Conservation (phyloP, 495 filamentous ascomycete species). For the Penicillium cataractarum region DNA sequence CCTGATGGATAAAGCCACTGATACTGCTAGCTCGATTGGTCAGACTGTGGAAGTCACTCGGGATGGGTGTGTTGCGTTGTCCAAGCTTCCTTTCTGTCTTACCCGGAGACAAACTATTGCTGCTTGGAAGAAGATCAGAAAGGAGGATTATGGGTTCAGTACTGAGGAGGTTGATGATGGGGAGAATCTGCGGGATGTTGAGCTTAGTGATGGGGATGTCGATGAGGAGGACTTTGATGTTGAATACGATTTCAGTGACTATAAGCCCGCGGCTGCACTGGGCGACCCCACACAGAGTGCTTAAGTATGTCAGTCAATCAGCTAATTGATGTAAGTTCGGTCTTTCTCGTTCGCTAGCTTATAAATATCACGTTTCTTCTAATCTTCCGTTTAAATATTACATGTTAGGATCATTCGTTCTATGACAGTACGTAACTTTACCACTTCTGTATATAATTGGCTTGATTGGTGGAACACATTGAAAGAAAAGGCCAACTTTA, state of each 20-base stretch:
- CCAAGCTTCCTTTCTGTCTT: slow-evolving; percentile 29
- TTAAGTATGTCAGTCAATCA: not conserved
- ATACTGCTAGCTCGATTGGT: slow-evolving; percentile 31
- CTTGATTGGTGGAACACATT: no score
- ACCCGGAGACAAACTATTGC: slow-evolving; percentile 30
- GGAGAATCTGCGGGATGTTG: slow-evolving; percentile 29
- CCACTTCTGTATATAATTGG: no score
- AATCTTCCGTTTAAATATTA: not conserved
- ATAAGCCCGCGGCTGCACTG: slow-evolving; percentile 18
- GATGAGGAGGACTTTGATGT: slow-evolving; percentile 31
- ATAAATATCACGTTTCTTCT: not conserved
- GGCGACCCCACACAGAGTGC: slow-evolving; percentile 26
- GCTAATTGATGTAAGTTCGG: not conserved
- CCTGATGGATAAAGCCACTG: slow-evolving; percentile 32
- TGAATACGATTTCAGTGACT: slow-evolving; percentile 28
- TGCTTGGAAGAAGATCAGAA: slow-evolving; percentile 30
- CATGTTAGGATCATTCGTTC: no score
- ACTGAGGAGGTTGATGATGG: slow-evolving; percentile 24
- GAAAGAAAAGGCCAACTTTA: no score
- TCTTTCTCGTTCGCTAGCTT: not conserved
- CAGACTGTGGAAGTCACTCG: slow-evolving; percentile 30
- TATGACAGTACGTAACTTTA: no score
- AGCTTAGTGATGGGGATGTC: slow-evolving; percentile 26
- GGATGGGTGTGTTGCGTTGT: slow-evolving; percentile 26
- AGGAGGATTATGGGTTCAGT: slow-evolving; percentile 31